These are phyloP conservation scores for Cryptosporidium viatorum DNA, from an alignment of 169 alveolate genomes.

Conservation along the genomic window DNA sequence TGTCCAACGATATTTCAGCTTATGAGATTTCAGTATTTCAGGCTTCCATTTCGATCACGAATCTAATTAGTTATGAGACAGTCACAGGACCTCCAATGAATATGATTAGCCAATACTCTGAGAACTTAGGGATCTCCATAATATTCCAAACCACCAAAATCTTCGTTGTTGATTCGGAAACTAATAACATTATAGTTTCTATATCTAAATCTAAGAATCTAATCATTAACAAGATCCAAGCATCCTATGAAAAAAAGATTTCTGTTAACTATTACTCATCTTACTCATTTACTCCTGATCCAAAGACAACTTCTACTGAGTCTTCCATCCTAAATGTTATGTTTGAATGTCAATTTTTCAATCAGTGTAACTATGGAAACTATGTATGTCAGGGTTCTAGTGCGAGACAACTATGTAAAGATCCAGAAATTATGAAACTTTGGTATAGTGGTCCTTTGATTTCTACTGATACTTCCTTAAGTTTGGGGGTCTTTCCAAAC, in stretches of 20 bases:
- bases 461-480: background rate
- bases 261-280: conserved; percentile 22
- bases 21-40: conserved; percentile 61
- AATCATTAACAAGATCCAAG: background rate
- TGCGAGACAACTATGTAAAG: conserved; percentile 31
- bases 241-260: background rate
- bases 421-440: conserved; percentile 22
- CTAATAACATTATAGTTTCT: conserved; percentile 1
- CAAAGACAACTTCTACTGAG: conserved; percentile 46
- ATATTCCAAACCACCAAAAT: background rate
- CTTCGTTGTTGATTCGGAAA: conserved; percentile 29
- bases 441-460: conserved; percentile 54
- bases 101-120: conserved; percentile 43
- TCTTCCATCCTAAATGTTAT: conserved; percentile 7
- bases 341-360: conserved; percentile 35
- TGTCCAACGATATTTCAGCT: background rate
- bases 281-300: conserved; percentile 58
- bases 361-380: conserved; percentile 38
- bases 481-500: conserved; percentile 54
- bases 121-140: conserved; percentile 24
- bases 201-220: background rate
- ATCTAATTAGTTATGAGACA: conserved; percentile 10
- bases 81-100: conserved; percentile 56
- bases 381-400: conserved; percentile 63
- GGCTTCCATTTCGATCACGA: conserved; percentile 7